These are phyloP conservation scores for Exophiala sideris DNA, from an alignment of 2,329 filamentous ascomycete genomes.

Conservation along the genomic window DNA sequence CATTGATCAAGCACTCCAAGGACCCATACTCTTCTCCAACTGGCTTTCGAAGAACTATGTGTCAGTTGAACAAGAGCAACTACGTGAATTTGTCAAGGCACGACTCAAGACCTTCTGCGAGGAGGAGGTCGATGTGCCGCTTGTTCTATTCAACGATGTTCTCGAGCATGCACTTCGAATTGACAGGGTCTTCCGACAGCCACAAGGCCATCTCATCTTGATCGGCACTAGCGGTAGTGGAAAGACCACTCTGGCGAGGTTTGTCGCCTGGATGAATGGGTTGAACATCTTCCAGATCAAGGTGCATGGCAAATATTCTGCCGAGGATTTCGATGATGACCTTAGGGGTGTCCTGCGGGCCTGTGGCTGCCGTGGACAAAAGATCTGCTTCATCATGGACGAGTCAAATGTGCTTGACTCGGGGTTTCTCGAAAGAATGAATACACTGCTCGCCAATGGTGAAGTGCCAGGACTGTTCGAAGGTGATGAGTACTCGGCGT, in stretches of 20 bases:
- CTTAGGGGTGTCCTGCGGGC: conserved; percentile 87
- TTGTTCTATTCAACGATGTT: conserved; percentile 99
- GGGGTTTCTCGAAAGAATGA: conserved; percentile 98
- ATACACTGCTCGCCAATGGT: conserved; percentile 96
- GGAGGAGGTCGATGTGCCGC: conserved; percentile 95
- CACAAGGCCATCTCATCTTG: conserved; percentile 94
- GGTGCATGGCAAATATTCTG: conserved; percentile 96
- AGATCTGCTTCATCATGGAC: conserved; percentile 99
- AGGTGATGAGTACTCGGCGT: conserved; percentile 94
- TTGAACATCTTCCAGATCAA: conserved; percentile 99
- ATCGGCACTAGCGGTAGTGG: conserved; percentile 98
- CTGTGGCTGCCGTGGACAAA: conserved; percentile 96
- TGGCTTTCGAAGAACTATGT: conserved; percentile 99
- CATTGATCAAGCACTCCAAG: conserved; percentile 79
- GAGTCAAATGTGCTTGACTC: conserved; percentile 98
- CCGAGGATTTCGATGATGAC: conserved; percentile 98
- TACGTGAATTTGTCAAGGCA: conserved; percentile 96
- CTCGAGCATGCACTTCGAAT: conserved; percentile 97
- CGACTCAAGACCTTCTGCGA: conserved; percentile 98
- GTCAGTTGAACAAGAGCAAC: conserved; percentile 88
- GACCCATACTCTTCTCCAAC: conserved; percentile 96
- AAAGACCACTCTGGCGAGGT: conserved; percentile 96
- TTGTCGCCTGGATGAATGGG: conserved; percentile 99
- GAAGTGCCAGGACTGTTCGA: conserved; percentile 98
- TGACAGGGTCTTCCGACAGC: conserved; percentile 96